These are phyloP conservation scores for Sphaerostilbella broomeana DNA, from an alignment of 2,329 filamentous ascomycete species.

Conservation along the genomic window DNA sequence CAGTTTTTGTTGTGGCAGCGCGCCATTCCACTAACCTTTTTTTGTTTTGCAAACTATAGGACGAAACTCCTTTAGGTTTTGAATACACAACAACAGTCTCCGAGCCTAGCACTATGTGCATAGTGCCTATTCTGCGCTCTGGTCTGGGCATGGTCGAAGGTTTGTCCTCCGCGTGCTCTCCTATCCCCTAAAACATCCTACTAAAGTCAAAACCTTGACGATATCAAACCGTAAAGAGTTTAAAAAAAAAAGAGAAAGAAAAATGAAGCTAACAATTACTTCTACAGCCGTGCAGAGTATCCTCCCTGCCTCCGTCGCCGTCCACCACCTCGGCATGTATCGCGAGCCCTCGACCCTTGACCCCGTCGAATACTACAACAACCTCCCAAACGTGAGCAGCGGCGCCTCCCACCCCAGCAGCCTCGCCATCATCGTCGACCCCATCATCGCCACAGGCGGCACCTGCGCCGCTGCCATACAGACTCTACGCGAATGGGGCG, in stretches of 20 bases:
- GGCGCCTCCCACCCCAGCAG: constrained; percentile 27
- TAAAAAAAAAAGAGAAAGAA: too few species aligned
- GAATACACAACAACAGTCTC: constrained; percentile 62
- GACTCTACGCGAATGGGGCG: constrained; percentile 84
- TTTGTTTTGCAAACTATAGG: constrained; percentile 40
- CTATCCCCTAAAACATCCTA: background rate
- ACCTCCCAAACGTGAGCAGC: constrained; percentile 63
- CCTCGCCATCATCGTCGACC: constrained; percentile 81
- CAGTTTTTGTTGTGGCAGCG: too few species aligned
- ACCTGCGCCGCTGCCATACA: constrained; percentile 87
- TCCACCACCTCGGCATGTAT: constrained; percentile 93
- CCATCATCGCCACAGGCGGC: constrained; percentile 87
- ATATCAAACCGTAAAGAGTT: too few species aligned
- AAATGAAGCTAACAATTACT: too few species aligned
- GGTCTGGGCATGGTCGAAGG: constrained; percentile 88
- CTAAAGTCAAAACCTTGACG: constrained; percentile 13
- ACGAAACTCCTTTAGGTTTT: constrained; percentile 70
- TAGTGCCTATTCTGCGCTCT: constrained; percentile 89
- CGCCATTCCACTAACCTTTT: background rate
- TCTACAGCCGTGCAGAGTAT: constrained; percentile 75
- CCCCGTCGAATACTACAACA: constrained; percentile 97
- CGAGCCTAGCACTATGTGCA: constrained; percentile 60
- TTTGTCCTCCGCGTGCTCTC: constrained; percentile 27
- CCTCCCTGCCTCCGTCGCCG: constrained; percentile 70
- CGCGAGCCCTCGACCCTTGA: constrained; percentile 81